phyloP scores from a whole-genome alignment of 2,329 filamentous ascomycete species.

The Herpotrichia juniperi region DNA sequence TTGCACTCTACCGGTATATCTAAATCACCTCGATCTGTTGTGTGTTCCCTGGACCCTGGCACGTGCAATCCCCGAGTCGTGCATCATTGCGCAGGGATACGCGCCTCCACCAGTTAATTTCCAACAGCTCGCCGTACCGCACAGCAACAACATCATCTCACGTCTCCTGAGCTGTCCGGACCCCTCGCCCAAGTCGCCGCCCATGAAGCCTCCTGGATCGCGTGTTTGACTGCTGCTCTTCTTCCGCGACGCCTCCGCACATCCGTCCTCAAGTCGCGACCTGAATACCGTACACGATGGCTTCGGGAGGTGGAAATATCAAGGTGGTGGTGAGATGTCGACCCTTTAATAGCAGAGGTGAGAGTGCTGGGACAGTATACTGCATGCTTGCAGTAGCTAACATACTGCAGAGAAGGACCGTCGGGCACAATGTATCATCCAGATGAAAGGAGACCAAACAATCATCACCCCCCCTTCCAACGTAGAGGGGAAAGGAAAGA shows the following conservation, averaged over 20 bases:
- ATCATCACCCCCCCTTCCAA: conserved; percentile 75
- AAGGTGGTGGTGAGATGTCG: conserved; percentile 98
- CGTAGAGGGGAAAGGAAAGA: conserved; percentile 65
- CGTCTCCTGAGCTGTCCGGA: conserved; percentile 29
- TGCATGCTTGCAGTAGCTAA: conserved; percentile 17
- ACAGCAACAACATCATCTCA: conserved; percentile 10
- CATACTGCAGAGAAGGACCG: conserved; percentile 78
- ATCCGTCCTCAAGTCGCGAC: conserved; percentile 1
- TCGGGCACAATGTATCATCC: conserved; percentile 93
- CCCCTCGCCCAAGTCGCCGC: conserved; percentile 9
- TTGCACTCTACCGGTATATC: too few species aligned
- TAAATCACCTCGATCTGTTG: too few species aligned
- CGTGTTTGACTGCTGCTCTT: conserved; percentile 27
- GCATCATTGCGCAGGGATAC: not conserved
- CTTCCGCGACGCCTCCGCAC: conserved; percentile 6
- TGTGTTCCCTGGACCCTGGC: conserved; percentile 10
- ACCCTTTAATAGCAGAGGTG: conserved; percentile 95
- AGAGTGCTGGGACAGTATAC: conserved; percentile 3
- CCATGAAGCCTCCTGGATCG: conserved; percentile 34
- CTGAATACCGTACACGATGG: conserved; percentile 56
- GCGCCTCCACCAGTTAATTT: conserved; percentile 4
- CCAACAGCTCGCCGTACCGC: conserved; percentile 2
- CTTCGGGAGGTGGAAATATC: conserved; percentile 89
- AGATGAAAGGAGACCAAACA: conserved; percentile 94
- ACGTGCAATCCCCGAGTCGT: conserved; percentile 3